Evolutionary conservation across 768 basidiomycete genomes (phyloP), one percentile per base, ranked within the genome.

Genomic region (Pleurotus sapidus): DNA sequence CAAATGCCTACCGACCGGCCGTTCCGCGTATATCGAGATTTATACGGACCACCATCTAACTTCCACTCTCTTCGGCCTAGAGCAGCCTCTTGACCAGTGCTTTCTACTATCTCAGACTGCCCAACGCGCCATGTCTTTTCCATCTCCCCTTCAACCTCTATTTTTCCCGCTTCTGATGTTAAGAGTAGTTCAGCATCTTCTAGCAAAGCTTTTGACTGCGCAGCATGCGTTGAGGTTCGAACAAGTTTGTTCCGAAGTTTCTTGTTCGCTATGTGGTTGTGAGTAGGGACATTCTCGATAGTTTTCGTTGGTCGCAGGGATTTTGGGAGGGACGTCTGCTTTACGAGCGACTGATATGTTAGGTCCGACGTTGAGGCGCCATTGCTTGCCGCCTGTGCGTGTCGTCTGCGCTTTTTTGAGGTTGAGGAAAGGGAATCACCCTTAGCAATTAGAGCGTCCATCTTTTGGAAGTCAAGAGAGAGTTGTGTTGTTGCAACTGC

Each of bases 81-180:
- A 9, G 86, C 84, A 11, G 92, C 91, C 63, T 95, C 95, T 59
- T 78, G 75, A 0, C 93, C 84, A 46, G 91, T 79, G 18, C 77
- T 76, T 48, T 79, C 61, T 9, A 75, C 74, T 59, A 98, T 88
- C 59, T 95, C 95, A 6, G 79, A 76, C 73, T 98, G 97, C 0
- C 82, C 77, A 6, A 94, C 80, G 57, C 92, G 79, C 95, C 94
- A 98, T 5, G 96, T 98, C 66, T 83, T 72, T 67, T 98, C 97
- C 72, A 98, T 78, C 54, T 83, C 84, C 2, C 80, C 83, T 63
- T 95, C 93, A 17, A 82, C 82, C 67, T 89, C 82, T 57, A 98
- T 84, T 56, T 77, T 72, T 1, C 95, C 95, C 1, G 74, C 77
- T 9, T 91, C 90, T 39, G 84, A 87, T 45, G 79, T 74, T 56